These are phyloP conservation scores for Petunia hybrid DNA, from an alignment of 305 asterid species.

Conservation along the genomic window DNA sequence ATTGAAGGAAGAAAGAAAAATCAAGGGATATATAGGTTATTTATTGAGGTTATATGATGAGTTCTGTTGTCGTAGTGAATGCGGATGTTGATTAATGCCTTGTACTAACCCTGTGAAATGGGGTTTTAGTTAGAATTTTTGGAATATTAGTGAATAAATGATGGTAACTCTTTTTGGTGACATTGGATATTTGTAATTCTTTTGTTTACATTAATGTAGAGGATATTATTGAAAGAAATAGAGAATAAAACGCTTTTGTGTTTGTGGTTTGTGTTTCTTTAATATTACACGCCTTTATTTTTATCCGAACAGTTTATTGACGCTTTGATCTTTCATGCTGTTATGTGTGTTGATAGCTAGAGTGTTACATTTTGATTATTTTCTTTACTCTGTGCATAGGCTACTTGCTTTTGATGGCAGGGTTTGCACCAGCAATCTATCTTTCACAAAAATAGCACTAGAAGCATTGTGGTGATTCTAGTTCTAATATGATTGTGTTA, in stretches of 20 bases:
- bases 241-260: not conserved
- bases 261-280: slow-evolving; percentile 1
- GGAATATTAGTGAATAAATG: not conserved
- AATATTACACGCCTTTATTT: not conserved
- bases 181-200: not conserved
- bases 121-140: slow-evolving; percentile 2
- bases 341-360: not conserved
- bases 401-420: not conserved
- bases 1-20: not conserved
- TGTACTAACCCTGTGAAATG: slow-evolving; percentile 18
- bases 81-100: not conserved
- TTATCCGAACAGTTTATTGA: not conserved
- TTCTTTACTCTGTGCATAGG: not conserved
- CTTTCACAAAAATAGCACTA: not conserved
- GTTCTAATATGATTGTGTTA: slow-evolving; percentile 1
- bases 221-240: not conserved
- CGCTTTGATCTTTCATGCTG: too few relatives aligned
- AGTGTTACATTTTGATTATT: not conserved
- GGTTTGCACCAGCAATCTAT: not conserved
- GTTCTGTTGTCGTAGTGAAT: not conserved
- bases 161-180: not conserved
- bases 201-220: not conserved
- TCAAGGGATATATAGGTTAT: not conserved
- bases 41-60: not conserved
- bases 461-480: not conserved